Base-by-base conservation (phyloP, 73 alveolate genomes). In the Blepharisma japonicum region DNA sequence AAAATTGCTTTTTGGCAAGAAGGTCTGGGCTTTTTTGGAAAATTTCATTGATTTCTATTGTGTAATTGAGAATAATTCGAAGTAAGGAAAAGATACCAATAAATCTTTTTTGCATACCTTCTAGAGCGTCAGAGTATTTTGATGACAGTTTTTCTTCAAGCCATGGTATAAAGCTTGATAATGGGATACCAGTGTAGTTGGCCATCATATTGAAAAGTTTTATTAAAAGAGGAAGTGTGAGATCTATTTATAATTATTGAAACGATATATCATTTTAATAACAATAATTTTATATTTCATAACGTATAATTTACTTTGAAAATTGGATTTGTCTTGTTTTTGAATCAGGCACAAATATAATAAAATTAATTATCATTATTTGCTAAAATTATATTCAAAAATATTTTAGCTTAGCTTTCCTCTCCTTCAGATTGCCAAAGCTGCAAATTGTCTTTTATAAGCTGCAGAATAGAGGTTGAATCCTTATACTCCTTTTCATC, bases 401-500 rank as follows among this genome's bases (percentile, higher is more conserved):
- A 32, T 32, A 32, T 32, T 32, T 32, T 32, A 32, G 42, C 42
- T 32, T 32, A 53, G 68, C 68, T 55, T 27, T 81, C 88, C 18
- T 82, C 82, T 53, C 66, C 77, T 20, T 85, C 92, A 49, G 56
- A 53, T 23, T 77, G 45, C 92, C 92, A 85, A 42, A 79, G 77
- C 46, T 87, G 80, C 18, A 85, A 71, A 51, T 85, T 85, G 66
- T 85, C 92, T 56, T 81, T 85, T 6, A 85, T 74, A n/a, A 85
- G 61, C 72, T 85, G 55, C 77, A 85, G 18, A 6, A 85, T 85
- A 6, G 92, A 72, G 0, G 92, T 81, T 0, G 85, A 77, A 81
- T 85, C 92, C 49, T 81, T 85, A 55, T 85, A 85, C 45, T 82
- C 38, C 6, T 85, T 88, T 71, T 85, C 88, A 39, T 85, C 92